A percentile compares a stretch with the other conserved stretches of the same genome.
These are phyloP conservation scores for Musa troglodytarum DNA, from an alignment of 176 grass and related monocot species.

Conservation along the genomic window DNA sequence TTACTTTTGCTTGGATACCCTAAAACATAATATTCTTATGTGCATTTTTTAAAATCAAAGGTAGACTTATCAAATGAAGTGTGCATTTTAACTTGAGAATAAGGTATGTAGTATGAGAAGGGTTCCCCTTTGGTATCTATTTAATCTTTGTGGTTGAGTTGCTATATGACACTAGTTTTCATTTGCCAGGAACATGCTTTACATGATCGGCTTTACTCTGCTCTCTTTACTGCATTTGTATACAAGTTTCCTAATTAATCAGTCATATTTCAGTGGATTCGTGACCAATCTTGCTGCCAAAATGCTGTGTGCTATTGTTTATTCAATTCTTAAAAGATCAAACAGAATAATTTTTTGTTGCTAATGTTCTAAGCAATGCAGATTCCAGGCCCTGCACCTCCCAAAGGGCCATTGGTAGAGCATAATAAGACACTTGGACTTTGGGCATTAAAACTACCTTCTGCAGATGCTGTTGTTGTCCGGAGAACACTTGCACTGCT, in stretches of 20 bases:
- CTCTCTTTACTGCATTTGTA: background rate
- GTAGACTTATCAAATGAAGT: background rate
- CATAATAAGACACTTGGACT: conserved; percentile 50
- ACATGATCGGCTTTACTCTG: background rate
- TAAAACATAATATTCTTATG: background rate
- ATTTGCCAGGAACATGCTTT: background rate
- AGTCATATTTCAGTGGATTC: background rate
- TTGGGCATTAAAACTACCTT: conserved; percentile 71
- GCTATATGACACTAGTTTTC: background rate
- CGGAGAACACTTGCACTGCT: conserved; percentile 56
- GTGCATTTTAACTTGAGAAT: background rate
- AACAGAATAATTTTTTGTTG: background rate
- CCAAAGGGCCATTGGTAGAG: conserved; percentile 61
- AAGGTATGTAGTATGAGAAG: background rate
- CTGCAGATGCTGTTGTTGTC: conserved; percentile 63
- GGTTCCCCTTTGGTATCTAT: background rate
- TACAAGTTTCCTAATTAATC: background rate
- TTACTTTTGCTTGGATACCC: background rate
- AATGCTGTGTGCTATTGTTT: too few species aligned
- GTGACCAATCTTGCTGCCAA: background rate
- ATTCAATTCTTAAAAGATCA: background rate
- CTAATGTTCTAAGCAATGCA: conserved; percentile 20
- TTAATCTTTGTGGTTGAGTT: background rate
- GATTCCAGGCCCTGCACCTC: conserved; percentile 75
- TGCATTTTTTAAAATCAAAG: background rate